A percentile compares a stretch with the other conserved stretches of the same genome.
phyloP scores from a whole-genome alignment of 768 basidiomycete species.

The Holtermanniella nyarrowii region DNA sequence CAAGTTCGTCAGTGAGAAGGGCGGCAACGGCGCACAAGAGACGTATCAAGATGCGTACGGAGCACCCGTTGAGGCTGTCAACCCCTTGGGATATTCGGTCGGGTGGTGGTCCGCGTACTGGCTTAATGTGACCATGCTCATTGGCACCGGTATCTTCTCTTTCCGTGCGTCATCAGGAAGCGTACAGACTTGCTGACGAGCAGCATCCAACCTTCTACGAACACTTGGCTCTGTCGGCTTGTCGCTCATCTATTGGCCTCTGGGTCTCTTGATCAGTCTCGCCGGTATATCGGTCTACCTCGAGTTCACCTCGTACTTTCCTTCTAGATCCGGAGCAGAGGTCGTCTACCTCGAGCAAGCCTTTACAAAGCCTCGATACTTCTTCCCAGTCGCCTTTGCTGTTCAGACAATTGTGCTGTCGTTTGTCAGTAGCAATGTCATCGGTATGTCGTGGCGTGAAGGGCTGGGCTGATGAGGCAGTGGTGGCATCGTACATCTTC shows the following conservation, averaged over 20 bases:
- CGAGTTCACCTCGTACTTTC: conserved; percentile 23
- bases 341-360: conserved; percentile 25
- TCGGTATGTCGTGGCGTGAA: conserved; percentile 6
- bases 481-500: conserved; percentile 13
- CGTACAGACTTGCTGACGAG: too few species aligned
- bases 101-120: conserved; percentile 13
- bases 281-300: conserved; percentile 17
- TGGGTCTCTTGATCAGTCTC: conserved; percentile 14
- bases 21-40: conserved; percentile 8
- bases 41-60: conserved; percentile 17
- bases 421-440: conserved; percentile 16
- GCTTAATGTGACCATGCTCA: conserved; percentile 20
- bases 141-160: conserved; percentile 25
- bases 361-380: conserved; percentile 12
- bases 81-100: conserved; percentile 17
- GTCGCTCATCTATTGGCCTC: conserved; percentile 2
- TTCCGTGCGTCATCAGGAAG: conserved; percentile 15
- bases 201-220: too few species aligned
- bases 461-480: conserved; percentile 1
- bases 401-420: conserved; percentile 16
- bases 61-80: conserved; percentile 15
- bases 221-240: background rate
- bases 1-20: conserved; percentile 8
- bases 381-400: conserved; percentile 23
- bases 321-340: conserved; percentile 18